Evolutionary conservation across 1,284 basidiomycete genomes (phyloP), one percentile per base, ranked within the genome.

Genomic region (Leccinum huronense): DNA sequence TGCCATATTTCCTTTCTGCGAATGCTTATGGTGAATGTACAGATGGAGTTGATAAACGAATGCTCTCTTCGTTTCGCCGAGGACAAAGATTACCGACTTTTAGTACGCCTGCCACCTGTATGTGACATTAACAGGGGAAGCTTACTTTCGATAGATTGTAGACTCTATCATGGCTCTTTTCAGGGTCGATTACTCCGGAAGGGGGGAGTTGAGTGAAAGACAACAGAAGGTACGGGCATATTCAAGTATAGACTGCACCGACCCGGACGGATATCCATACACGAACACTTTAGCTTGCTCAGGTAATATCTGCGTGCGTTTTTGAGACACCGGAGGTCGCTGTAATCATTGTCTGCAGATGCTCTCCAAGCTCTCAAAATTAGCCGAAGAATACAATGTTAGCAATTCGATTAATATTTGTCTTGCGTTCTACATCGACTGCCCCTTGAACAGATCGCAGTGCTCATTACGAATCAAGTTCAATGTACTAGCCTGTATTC

Each of bases 101-200:
- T 94, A 70, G 91, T 90, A 69, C 30, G 73, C 58, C 61, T 40
- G 27, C 27, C 45, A 57, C 58, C 31, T 34, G 27, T 36, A 34
- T n/a, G 38, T 27, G 13, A 53, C 6, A 33, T 30, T 14, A 34
- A 59, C 10, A 56, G 5, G 16, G 27, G n/a, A 58, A 19, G 54
- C 45, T 75, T 16, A 76, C 34, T 27, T 58, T 68, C 19, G 63
- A 33, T 67, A 94, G 91, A 93, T 97, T 66, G 87, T 94, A 33
- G 93, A 98, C 75, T 95, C 92, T 68, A 95, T 97, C 69, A 96
- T 98, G 92, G 95, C 95, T 34, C 82, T 97, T 9, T 97, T 97
- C 78, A 87, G 95, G 11, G 93, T 94, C 19, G 95, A 97, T 76
- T 97, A 84, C 75, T 93, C 92, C 5, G 95, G 95, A 10, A 81